Conservation (phyloP, 1,139 yeast species). For the Lipomyces yarrowii region DNA sequence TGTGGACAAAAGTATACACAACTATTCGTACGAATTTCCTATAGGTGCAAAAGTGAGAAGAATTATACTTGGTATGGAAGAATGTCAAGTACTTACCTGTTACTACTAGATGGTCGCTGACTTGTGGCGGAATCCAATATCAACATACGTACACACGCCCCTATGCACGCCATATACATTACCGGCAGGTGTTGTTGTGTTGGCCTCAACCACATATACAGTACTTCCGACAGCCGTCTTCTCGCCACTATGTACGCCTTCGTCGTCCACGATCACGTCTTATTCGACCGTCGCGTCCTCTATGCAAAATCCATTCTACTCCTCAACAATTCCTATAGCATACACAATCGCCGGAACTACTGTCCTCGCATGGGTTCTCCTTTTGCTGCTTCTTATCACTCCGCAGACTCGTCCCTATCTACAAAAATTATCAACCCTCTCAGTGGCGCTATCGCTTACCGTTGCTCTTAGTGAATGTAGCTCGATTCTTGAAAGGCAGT, state of each 20-base stretch:
- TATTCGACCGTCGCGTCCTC: constrained; percentile 6
- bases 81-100: background rate
- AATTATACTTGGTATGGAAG: background rate
- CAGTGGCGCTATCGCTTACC: constrained; percentile 41
- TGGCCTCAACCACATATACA: constrained; percentile 24
- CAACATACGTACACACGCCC: constrained; percentile 16
- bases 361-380: constrained; percentile 43
- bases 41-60: background rate
- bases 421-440: constrained; percentile 41
- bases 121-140: constrained; percentile 29
- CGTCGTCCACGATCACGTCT: constrained; percentile 8
- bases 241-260: constrained; percentile 20
- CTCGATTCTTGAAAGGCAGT: constrained; percentile 42
- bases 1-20: background rate
- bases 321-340: constrained; percentile 43
- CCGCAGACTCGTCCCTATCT: constrained; percentile 41
- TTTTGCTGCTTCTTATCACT: constrained; percentile 40
- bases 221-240: constrained; percentile 22
- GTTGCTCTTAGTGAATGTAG: constrained; percentile 39
- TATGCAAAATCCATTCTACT: constrained; percentile 40
- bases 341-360: constrained; percentile 43
- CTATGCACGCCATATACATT: constrained; percentile 27
- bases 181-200: constrained; percentile 28
- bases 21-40: background rate
- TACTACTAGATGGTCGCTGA: background rate